Conservation (phyloP, 1,284 basidiomycete genomes). For the Heterobasidion parviporum region DNA sequence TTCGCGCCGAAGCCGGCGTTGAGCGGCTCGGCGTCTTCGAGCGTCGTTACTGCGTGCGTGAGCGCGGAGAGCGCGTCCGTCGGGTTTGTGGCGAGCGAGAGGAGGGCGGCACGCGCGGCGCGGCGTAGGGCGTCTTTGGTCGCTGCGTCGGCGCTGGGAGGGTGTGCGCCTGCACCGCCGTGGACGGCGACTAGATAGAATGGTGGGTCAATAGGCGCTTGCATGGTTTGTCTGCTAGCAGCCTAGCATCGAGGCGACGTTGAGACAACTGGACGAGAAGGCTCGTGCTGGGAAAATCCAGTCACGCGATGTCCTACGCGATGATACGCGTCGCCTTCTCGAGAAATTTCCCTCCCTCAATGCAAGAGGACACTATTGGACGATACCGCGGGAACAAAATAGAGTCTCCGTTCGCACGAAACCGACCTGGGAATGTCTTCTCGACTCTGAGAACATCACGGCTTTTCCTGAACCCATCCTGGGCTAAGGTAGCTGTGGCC, state of each 20-base stretch:
- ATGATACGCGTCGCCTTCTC: too few species aligned
- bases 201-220: background rate
- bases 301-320: background rate
- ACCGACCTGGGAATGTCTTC: too few species aligned
- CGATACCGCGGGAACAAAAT: too few species aligned
- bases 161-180: slow-evolving; percentile 12
- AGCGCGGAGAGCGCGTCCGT: slow-evolving; percentile 5
- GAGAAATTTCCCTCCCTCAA: too few species aligned
- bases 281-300: background rate
- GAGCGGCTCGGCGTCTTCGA: slow-evolving; percentile 10
- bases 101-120: slow-evolving; percentile 1
- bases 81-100: background rate
- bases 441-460: too few species aligned
- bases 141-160: slow-evolving; percentile 1
- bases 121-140: slow-evolving; percentile 7
- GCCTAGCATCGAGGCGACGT: background rate
- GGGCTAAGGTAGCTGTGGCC: too few species aligned
- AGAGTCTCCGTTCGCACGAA: too few species aligned
- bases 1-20: slow-evolving; percentile 61
- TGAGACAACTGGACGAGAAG: background rate
- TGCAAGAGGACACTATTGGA: too few species aligned
- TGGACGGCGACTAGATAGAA: slow-evolving; percentile 11
- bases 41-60: slow-evolving; percentile 2
- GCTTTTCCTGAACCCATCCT: too few species aligned
- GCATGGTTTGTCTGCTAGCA: background rate